phyloP scores from a whole-genome alignment of 2,329 filamentous ascomycete species.

The Sporothrix dimorphospora region DNA sequence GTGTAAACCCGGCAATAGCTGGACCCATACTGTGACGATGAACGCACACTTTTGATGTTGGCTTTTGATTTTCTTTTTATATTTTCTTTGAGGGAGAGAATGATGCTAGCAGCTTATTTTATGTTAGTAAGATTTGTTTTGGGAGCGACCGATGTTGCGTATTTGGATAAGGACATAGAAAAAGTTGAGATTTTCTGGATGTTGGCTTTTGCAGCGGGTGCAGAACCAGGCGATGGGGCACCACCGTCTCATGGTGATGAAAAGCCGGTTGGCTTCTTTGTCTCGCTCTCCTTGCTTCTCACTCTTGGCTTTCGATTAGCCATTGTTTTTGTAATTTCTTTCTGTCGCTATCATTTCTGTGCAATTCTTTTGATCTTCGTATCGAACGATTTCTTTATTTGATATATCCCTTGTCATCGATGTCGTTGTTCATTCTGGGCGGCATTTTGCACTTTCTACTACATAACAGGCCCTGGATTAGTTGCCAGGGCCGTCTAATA shows the following conservation, averaged over 20 bases:
- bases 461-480: background rate
- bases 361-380: background rate
- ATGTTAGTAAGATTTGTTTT: background rate
- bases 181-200: conserved; percentile 10
- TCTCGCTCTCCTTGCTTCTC: background rate
- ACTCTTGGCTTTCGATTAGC: background rate
- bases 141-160: conserved; percentile 2
- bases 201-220: conserved; percentile 4
- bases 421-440: background rate
- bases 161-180: conserved; percentile 20
- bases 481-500: background rate
- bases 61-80: background rate
- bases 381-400: background rate
- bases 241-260: background rate
- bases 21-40: background rate
- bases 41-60: background rate
- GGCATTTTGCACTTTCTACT: background rate
- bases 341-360: conserved; percentile 12
- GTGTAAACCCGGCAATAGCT: conserved; percentile 51
- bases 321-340: background rate
- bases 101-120: background rate
- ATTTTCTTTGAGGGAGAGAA: background rate
- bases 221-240: background rate
- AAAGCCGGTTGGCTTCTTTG: background rate
- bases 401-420: conserved; percentile 7